Percentiles rank a stretch among this genome's conserved stretches.
Conservation (phyloP, 2,329 filamentous ascomycete genomes). For the Thielaviopsis populi region DNA sequence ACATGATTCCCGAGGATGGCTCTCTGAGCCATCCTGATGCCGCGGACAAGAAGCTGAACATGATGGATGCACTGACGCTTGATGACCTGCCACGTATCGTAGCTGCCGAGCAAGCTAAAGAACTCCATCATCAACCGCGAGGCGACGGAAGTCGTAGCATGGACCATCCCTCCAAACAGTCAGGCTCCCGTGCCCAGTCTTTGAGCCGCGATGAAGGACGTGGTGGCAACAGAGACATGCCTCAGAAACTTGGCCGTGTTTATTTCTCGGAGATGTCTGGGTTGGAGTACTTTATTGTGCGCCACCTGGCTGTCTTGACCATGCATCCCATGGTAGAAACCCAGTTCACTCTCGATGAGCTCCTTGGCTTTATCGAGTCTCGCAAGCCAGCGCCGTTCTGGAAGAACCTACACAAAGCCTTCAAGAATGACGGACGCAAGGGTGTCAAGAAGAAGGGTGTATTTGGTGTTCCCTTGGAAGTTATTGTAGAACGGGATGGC, state of each 20-base stretch:
- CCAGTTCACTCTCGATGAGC: conserved; percentile 84
- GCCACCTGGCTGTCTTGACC: conserved; percentile 83
- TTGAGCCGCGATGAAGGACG: conserved; percentile 31
- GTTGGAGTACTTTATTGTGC: conserved; percentile 92
- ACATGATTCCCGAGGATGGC: conserved; percentile 67
- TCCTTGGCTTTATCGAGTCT: conserved; percentile 83
- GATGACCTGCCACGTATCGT: conserved; percentile 96
- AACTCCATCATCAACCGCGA: conserved; percentile 55
- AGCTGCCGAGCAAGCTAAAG: conserved; percentile 84
- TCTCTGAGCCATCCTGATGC: conserved; percentile 53
- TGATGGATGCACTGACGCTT: conserved; percentile 79
- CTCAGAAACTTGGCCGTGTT: conserved; percentile 47
- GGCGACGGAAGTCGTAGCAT: conserved; percentile 39
- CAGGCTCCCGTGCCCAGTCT: conserved; percentile 8
- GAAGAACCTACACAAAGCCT: conserved; percentile 95
- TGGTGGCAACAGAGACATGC: conserved; percentile 37
- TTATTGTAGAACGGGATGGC: conserved; percentile 81
- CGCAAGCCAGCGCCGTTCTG: conserved; percentile 83
- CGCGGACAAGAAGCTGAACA: conserved; percentile 72
- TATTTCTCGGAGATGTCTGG: conserved; percentile 96
- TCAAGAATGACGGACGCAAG: conserved; percentile 71
- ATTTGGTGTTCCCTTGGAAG: conserved; percentile 78
- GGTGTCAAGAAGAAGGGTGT: conserved; percentile 79
- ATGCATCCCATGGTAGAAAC: conserved; percentile 86
- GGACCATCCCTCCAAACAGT: conserved; percentile 3